These are phyloP conservation scores for Hysterium pulicare DNA, from an alignment of 2,329 filamentous ascomycete genomes.

Conservation along the genomic window DNA sequence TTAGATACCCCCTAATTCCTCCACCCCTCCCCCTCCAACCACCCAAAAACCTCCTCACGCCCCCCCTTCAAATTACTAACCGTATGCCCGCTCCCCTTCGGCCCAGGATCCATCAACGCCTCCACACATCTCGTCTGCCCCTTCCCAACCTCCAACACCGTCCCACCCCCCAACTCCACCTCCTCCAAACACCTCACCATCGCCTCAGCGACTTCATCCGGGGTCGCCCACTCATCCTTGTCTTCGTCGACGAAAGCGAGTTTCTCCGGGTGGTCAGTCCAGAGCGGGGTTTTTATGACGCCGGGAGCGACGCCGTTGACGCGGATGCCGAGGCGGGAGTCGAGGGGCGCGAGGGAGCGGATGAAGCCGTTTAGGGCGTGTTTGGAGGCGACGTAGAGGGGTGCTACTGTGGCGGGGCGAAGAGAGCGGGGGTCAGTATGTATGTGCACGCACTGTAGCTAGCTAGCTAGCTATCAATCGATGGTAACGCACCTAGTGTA, in stretches of 20 bases:
- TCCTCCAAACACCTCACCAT: slow-evolving; percentile 57
- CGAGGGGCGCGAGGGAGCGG: slow-evolving; percentile 49
- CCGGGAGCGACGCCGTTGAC: slow-evolving; percentile 61
- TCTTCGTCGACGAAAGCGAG: slow-evolving; percentile 47
- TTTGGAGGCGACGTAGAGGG: slow-evolving; percentile 47
- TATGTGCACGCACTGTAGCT: no score
- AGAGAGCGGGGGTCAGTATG: no score
- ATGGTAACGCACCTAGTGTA: no score
- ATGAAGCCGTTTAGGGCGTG: slow-evolving; percentile 48
- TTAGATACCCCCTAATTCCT: slow-evolving; percentile 34
- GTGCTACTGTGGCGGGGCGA: no score
- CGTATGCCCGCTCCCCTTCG: slow-evolving; percentile 46
- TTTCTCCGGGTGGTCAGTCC: slow-evolving; percentile 61
- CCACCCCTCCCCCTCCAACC: slow-evolving; percentile 50
- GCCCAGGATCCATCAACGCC: slow-evolving; percentile 53
- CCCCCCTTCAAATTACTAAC: slow-evolving; percentile 41
- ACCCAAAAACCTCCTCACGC: slow-evolving; percentile 50
- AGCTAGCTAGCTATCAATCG: no score
- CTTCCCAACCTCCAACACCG: slow-evolving; percentile 56
- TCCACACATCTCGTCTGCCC: slow-evolving; percentile 49
- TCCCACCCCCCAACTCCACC: slow-evolving; percentile 47
- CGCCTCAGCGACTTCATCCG: slow-evolving; percentile 58
- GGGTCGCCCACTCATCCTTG: slow-evolving; percentile 56
- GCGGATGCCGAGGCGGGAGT: slow-evolving; percentile 49
- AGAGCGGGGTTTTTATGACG: slow-evolving; percentile 59